phyloP scores from a whole-genome alignment of 2,329 filamentous ascomycete genomes.

The Fusarium praegraminearum region DNA sequence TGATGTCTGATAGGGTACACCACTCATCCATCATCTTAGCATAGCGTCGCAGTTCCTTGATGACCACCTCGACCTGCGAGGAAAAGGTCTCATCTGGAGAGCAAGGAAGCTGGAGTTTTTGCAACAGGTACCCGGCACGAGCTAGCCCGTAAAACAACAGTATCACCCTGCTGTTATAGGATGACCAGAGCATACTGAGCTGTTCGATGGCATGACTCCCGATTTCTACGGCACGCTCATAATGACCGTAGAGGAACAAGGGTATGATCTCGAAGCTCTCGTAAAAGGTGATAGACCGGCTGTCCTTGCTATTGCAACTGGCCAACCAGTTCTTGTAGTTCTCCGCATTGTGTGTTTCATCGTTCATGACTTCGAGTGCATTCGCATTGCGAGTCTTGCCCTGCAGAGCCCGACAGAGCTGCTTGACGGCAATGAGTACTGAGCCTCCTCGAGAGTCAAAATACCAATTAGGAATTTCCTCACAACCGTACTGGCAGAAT shows the following conservation, averaged over 20 bases:
- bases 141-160: slow-evolving; percentile 72
- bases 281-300: slow-evolving; percentile 75
- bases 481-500: slow-evolving; percentile 77
- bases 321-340: slow-evolving; percentile 70
- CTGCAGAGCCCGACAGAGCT: slow-evolving; percentile 76
- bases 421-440: slow-evolving; percentile 73
- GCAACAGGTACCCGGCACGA: slow-evolving; percentile 64
- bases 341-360: slow-evolving; percentile 72
- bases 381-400: slow-evolving; percentile 73
- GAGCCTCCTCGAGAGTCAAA: slow-evolving; percentile 78
- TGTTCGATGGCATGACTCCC: slow-evolving; percentile 63
- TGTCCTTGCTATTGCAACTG: slow-evolving; percentile 67
- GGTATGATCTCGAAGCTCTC: slow-evolving; percentile 74
- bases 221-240: slow-evolving; percentile 68
- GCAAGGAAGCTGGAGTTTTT: slow-evolving; percentile 62
- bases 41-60: slow-evolving; percentile 66
- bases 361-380: slow-evolving; percentile 70
- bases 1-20: slow-evolving; percentile 73
- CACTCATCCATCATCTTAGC: slow-evolving; percentile 73
- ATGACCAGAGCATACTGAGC: slow-evolving; percentile 67
- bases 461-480: slow-evolving; percentile 80
- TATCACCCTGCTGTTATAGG: slow-evolving; percentile 67
- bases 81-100: slow-evolving; percentile 58
- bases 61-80: slow-evolving; percentile 59
- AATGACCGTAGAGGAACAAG: slow-evolving; percentile 73